A percentile compares a stretch with the other conserved stretches of the same genome.
Conservation (phyloP, 495 filamentous ascomycete species). For the Aspergillus ellipticus region DNA sequence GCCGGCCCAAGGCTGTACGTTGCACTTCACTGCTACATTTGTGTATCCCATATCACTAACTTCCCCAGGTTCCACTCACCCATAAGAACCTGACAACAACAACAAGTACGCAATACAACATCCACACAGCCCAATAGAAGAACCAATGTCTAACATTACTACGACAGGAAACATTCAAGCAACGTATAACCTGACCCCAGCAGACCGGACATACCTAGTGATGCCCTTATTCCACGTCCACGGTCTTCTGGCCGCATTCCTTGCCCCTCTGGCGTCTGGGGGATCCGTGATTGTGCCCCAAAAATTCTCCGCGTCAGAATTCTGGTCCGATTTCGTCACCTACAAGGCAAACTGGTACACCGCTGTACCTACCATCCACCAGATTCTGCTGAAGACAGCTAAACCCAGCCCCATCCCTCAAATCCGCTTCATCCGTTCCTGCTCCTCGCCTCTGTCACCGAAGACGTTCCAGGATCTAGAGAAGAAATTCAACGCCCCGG, state of each 20-base stretch:
- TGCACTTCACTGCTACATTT: neutral
- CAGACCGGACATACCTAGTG: conserved; percentile 77
- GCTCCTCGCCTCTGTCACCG: conserved; percentile 75
- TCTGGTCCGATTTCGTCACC: conserved; percentile 70
- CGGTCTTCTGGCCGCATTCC: conserved; percentile 72
- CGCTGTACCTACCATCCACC: conserved; percentile 84
- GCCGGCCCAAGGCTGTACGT: conserved; percentile 70
- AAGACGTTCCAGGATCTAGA: conserved; percentile 74
- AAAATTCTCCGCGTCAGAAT: conserved; percentile 77
- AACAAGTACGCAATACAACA: conserved; percentile 51
- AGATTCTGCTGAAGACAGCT: conserved; percentile 72
- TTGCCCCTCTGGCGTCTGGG: conserved; percentile 67
- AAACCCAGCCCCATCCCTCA: conserved; percentile 59
- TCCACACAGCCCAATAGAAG: neutral
- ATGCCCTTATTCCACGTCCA: conserved; percentile 92
- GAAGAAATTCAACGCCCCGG: conserved; percentile 65
- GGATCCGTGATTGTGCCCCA: conserved; percentile 70
- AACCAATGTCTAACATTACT: neutral
- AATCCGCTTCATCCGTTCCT: conserved; percentile 85
- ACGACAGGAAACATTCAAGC: conserved; percentile 61
- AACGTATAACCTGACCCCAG: conserved; percentile 64
- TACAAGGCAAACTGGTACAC: conserved; percentile 85
- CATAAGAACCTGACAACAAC: conserved; percentile 74
- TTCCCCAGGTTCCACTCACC: conserved; percentile 61
- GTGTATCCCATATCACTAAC: neutral